Evolutionary conservation across 345 rosid species (phyloP).

Genomic region (Laguncularia racemosa): DNA sequence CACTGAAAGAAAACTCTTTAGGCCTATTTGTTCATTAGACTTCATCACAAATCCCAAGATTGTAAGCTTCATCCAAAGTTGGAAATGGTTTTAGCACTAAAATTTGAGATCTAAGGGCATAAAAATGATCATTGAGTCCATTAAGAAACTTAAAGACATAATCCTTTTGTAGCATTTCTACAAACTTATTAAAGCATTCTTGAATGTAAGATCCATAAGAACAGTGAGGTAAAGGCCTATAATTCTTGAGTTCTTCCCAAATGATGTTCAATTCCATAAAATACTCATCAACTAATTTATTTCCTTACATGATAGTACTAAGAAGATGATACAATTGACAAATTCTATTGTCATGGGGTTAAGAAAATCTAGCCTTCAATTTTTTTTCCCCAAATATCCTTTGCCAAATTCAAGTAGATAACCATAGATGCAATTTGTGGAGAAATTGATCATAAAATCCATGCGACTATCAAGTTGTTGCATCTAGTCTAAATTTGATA

Average conservation of each 20-base stretch:
- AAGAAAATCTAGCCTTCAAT: background rate
- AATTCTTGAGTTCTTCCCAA: no score
- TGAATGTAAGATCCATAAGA: no score
- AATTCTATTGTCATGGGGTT: background rate
- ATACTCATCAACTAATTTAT: no score
- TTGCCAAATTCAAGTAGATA: background rate
- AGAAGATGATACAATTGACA: background rate
- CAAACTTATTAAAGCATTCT: no score
- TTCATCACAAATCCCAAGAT: background rate
- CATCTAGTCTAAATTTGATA: no score
- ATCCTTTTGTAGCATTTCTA: no score
- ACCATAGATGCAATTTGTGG: background rate
- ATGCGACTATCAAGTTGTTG: background rate
- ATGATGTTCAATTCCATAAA: no score
- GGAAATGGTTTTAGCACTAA: conserved; percentile 1
- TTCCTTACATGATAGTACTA: background rate
- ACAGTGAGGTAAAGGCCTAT: background rate
- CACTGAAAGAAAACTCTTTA: background rate
- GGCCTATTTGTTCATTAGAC: background rate
- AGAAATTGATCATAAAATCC: background rate
- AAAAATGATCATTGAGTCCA: background rate
- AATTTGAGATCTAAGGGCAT: background rate
- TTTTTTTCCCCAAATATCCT: background rate
- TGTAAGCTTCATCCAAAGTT: background rate
- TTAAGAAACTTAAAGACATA: background rate